Percentiles rank a stretch among this genome's conserved stretches.
phyloP scores from a whole-genome alignment of 495 filamentous ascomycete genomes.

The Cenococcum geophilum region DNA sequence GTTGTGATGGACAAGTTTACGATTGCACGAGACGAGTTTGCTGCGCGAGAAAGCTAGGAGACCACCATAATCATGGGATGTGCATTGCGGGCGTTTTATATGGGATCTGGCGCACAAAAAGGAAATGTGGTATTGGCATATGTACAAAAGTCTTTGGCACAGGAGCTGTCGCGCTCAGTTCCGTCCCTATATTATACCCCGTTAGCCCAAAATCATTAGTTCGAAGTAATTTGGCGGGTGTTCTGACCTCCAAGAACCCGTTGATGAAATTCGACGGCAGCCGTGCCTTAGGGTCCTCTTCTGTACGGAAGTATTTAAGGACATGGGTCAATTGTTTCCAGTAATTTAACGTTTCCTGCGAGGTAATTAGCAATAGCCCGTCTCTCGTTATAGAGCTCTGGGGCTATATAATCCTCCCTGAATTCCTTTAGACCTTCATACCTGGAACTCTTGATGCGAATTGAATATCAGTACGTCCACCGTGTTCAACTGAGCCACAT shows the following conservation, averaged over 20 bases:
- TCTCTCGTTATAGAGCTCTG: neutral
- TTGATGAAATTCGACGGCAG: slow-evolving; percentile 83
- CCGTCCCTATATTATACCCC: slow-evolving; percentile 20
- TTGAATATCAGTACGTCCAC: slow-evolving; percentile 85
- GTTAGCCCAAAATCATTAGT: neutral
- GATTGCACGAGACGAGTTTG: slow-evolving; percentile 57
- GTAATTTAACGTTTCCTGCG: slow-evolving; percentile 93
- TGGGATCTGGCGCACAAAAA: slow-evolving; percentile 21
- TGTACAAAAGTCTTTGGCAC: slow-evolving; percentile 21
- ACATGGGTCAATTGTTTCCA: slow-evolving; percentile 97
- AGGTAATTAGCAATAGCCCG: neutral
- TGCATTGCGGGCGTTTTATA: slow-evolving; percentile 29
- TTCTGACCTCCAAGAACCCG: slow-evolving; percentile 78
- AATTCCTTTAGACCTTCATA: slow-evolving; percentile 26
- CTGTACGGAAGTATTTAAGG: slow-evolving; percentile 91
- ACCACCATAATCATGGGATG: neutral
- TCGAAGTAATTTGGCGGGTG: neutral
- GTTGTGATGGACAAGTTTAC: slow-evolving; percentile 84
- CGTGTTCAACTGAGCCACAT: slow-evolving; percentile 77
- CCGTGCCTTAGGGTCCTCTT: slow-evolving; percentile 73
- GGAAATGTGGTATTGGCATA: slow-evolving; percentile 30
- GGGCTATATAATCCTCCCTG: neutral
- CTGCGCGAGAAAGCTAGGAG: slow-evolving; percentile 25
- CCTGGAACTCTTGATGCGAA: slow-evolving; percentile 86
- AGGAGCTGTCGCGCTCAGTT: slow-evolving; percentile 16